Conservation (phyloP, 345 rosid genomes). For the Physaria fendleri region DNA sequence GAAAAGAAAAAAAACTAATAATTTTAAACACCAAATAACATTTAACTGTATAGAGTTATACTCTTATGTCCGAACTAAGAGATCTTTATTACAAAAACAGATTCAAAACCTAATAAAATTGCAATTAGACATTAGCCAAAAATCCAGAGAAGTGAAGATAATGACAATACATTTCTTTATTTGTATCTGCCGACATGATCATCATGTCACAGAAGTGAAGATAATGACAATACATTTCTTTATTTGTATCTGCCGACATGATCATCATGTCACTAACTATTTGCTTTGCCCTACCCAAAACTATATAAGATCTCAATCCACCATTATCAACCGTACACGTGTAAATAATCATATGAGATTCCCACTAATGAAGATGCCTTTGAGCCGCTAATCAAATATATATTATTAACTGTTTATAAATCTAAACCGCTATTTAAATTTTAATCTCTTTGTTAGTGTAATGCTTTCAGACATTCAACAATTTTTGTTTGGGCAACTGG, state of each 20-base stretch:
- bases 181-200: constrained; percentile 17
- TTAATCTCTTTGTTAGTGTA: background rate
- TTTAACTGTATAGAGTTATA: background rate
- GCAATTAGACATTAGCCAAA: background rate
- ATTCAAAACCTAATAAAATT: background rate
- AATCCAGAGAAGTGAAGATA: constrained; percentile 1
- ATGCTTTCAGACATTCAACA: background rate
- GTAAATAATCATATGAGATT: background rate
- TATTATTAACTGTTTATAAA: too few relatives aligned
- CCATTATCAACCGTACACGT: constrained; percentile 10
- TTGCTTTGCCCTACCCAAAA: constrained; percentile 1
- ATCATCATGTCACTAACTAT: background rate
- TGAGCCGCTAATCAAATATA: background rate
- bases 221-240: background rate
- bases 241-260: constrained; percentile 18
- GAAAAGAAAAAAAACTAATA: too few relatives aligned
- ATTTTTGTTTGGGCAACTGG: background rate
- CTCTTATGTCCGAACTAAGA: background rate
- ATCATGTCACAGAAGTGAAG: background rate
- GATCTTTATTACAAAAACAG: background rate
- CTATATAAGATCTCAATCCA: background rate
- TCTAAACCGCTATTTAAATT: background rate
- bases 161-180: background rate
- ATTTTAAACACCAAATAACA: too few relatives aligned
- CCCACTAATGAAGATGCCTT: background rate